phyloP scores from a whole-genome alignment of 805 yeast genomes.

The Clavispora santaluciae region DNA sequence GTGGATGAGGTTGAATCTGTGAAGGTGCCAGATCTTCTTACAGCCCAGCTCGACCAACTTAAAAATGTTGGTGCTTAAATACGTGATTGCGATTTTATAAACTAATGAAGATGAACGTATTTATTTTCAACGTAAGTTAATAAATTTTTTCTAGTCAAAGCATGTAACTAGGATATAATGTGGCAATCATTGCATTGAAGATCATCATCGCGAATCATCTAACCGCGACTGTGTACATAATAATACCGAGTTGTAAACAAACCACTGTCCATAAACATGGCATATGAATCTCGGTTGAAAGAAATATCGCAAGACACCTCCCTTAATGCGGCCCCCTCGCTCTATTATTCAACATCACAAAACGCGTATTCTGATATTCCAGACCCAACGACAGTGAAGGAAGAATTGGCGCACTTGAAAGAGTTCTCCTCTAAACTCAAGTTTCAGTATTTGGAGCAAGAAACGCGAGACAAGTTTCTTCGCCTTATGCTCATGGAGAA shows the following conservation, averaged over 20 bases:
- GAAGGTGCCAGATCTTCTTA: slow-evolving; percentile 48
- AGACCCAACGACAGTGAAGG: slow-evolving; percentile 10
- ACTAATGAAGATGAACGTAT: not conserved
- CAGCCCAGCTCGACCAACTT: slow-evolving; percentile 37
- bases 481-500: slow-evolving; percentile 39
- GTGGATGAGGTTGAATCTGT: slow-evolving; percentile 40
- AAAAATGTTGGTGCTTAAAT: slow-evolving; percentile 24
- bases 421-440: slow-evolving; percentile 50
- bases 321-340: not conserved
- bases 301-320: not conserved
- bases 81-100: not conserved
- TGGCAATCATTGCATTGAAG: too few relatives aligned
- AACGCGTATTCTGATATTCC: not conserved
- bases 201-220: too few relatives aligned
- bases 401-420: slow-evolving; percentile 32
- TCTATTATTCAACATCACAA: not conserved
- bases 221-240: not conserved
- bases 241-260: not conserved
- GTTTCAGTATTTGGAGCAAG: slow-evolving; percentile 66
- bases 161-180: too few relatives aligned
- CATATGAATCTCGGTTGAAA: not conserved
- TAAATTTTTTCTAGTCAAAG: too few relatives aligned
- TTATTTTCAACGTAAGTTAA: too few relatives aligned
- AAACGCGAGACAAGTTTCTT: slow-evolving; percentile 63
- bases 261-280: not conserved